These are phyloP conservation scores for Nepenthes gracilis DNA, from an alignment of 148 eudicot species.

Conservation along the genomic window DNA sequence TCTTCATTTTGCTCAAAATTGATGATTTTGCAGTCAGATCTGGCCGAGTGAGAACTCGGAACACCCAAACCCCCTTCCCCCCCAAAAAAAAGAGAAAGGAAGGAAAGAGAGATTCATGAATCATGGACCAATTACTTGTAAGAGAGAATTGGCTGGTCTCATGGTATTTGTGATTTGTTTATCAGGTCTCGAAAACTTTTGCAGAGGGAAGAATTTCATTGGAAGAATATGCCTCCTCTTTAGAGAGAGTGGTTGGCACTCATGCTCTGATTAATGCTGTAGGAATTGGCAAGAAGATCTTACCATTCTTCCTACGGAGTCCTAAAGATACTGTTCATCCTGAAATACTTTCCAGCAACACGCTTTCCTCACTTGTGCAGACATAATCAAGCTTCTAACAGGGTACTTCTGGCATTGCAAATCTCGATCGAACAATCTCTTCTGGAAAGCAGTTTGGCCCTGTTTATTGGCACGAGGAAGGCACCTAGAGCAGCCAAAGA, in stretches of 20 bases:
- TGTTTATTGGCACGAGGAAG: constrained; percentile 31
- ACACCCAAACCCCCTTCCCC: too few relatives aligned
- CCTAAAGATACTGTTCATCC: constrained; percentile 2
- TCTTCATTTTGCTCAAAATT: too few relatives aligned
- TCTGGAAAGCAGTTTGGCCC: constrained; percentile 40
- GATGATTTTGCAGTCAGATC: too few relatives aligned
- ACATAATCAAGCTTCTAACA: constrained; percentile 11
- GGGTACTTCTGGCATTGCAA: constrained; percentile 18
- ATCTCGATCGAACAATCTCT: constrained; percentile 17
- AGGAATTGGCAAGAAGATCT: constrained; percentile 17
- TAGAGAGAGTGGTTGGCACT: constrained; percentile 13
- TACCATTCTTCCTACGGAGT: constrained; percentile 4
- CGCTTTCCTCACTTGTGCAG: constrained; percentile 9
- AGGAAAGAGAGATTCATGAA: too few relatives aligned
- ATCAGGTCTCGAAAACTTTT: constrained; percentile 9
- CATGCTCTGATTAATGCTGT: constrained; percentile 13
- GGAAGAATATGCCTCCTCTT: constrained; percentile 14
- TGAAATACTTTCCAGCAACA: constrained; percentile 9
- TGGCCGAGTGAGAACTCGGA: too few relatives aligned
- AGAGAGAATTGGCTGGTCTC: too few relatives aligned
- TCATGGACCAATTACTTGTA: too few relatives aligned
- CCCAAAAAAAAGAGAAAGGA: too few relatives aligned
- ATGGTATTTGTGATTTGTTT: neutral
- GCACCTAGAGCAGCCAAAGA: constrained; percentile 26
- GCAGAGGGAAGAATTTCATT: constrained; percentile 15